Evolutionary conservation across 352 stramenopile genomes (phyloP), one percentile per base, ranked within the genome.

Genomic region (Peronosclerospora sorghi): DNA sequence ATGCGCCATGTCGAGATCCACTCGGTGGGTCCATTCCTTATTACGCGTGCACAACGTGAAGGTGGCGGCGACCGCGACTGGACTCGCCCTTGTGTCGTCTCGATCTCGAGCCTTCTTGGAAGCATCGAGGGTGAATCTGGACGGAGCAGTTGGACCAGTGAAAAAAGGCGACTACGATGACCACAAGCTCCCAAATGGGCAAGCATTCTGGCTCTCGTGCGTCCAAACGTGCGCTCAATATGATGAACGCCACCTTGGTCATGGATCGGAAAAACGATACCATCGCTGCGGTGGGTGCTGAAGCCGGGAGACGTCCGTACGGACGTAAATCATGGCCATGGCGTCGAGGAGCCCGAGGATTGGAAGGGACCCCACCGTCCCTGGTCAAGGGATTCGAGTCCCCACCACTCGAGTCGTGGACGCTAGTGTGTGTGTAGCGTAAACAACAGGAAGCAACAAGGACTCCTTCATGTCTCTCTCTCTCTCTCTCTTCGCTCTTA

Each of bases 211-310:
- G 63, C 35, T 91, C 93, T 56, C 73, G 78, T 28, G 59, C 81
- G 52, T 89, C 74, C 41, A 92, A 92, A 54, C 56, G 67, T 17
- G 76, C 81, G 34, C 62, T 89, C 29, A 91, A 93, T 62, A 89
- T 84, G 56, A 50, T 85, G 36, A 72, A 48, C 18, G 73, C 75
- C 53, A 77, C 58, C 42, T 41, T 87, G 19, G 37, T 63, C 13
- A 14, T 79, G 4, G 75, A 83, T 32, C 48, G 85, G 29, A 53
- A 66, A 30, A 17, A 17, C 2, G 65, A 83, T 24, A 73, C 70
- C 20, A 83, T 87, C 32, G 60, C 58, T 18, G 67, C 56, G 18
- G 32, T 85, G 29, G n/a, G 35, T 84, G 27, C 42, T 83, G 39
- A 70, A 85, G 32, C 72, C 74, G 5, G 74, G 73, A 14, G 70